Conservation (phyloP, 192 early-diverging fungal genomes). For the Coemansia sp. region DNA sequence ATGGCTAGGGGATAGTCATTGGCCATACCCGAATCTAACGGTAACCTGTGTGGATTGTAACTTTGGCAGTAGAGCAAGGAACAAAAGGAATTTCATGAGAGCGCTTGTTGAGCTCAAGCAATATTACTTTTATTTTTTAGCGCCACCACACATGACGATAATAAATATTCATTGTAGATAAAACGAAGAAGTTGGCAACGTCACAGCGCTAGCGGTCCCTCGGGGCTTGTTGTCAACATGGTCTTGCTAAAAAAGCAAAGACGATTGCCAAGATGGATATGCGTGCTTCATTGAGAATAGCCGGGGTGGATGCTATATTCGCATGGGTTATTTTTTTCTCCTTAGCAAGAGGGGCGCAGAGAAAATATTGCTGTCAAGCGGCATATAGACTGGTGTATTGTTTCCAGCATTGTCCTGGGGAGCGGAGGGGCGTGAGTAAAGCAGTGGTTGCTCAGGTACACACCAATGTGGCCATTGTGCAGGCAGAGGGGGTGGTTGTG, state of each 20-base stretch:
- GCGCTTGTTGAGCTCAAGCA: slow-evolving; percentile 4
- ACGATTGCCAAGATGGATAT: background rate
- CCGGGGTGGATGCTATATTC: background rate
- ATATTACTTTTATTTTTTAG: slow-evolving; percentile 27
- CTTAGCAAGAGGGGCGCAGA: background rate
- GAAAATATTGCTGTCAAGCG: background rate
- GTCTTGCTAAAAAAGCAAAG: background rate
- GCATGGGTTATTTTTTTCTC: background rate
- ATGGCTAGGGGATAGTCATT: background rate
- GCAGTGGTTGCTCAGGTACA: slow-evolving; percentile 3
- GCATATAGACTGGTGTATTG: background rate
- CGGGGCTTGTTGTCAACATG: background rate
- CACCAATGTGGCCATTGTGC: background rate
- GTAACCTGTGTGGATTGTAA: slow-evolving; percentile 4
- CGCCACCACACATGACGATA: slow-evolving; percentile 19
- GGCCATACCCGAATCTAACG: background rate
- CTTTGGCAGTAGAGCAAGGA: background rate
- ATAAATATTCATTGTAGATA: background rate
- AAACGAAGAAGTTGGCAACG: background rate
- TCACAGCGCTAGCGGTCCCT: background rate
- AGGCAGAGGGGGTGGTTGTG: background rate
- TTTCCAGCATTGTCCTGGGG: slow-evolving; percentile 9
- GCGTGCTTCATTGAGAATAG: slow-evolving; percentile 8
- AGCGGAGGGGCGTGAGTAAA: slow-evolving; percentile 4
- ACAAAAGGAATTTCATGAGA: background rate